Base-by-base conservation (phyloP, 225 moss, liverwort and hornwort species). In the Ulota crispa region DNA sequence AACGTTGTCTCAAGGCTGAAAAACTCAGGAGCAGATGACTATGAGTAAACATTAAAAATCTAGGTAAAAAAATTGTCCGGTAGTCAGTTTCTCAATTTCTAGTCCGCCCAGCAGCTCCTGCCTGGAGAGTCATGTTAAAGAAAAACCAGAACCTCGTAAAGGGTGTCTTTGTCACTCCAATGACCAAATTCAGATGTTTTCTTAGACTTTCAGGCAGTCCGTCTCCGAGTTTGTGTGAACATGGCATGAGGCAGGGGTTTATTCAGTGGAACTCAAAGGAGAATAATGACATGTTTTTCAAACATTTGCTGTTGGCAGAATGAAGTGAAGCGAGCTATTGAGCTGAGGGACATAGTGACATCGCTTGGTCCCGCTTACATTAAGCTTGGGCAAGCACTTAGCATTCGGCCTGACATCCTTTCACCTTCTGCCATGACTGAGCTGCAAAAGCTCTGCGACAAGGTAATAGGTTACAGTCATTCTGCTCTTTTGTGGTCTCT, bases 361-460 rank as follows among this genome's bases (percentile, higher is more conserved):
- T 99, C 99, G 39, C 88, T 99, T 54, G 99, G 99, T 83, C 99
- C 99, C 8, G 99, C 99, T n/a, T 99, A 99, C 84, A 99, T 99
- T 57, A 99, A 99, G 86, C 99, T 99, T 30, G 99, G 99, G 64
- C 99, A 99, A 89, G 99, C 99, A 41, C 92, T 99, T 54, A 96
- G 96, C 72, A 99, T 99, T 65, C 90, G 99, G 53, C 99, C 99
- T 34, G 99, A 99, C 81, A 88, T 99, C 82, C 93, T 99, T 63
- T 99, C 99, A 30, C 99, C 99, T 45, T 89, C 92, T 83, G 99
- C 99, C 79, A 99, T 99, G 99, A 96, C 93, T 56, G 99, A 99
- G 84, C 87, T 99, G 64, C 99, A 99, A 85, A 99, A 99, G 91
- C 99, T 99, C n/a, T 99, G 99, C 80, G 99, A 96, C 66, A 99